A percentile compares a stretch with the other conserved stretches of the same genome.
These are phyloP conservation scores for Aspergillus niger DNA, from an alignment of 2,329 filamentous ascomycete genomes.

Conservation along the genomic window DNA sequence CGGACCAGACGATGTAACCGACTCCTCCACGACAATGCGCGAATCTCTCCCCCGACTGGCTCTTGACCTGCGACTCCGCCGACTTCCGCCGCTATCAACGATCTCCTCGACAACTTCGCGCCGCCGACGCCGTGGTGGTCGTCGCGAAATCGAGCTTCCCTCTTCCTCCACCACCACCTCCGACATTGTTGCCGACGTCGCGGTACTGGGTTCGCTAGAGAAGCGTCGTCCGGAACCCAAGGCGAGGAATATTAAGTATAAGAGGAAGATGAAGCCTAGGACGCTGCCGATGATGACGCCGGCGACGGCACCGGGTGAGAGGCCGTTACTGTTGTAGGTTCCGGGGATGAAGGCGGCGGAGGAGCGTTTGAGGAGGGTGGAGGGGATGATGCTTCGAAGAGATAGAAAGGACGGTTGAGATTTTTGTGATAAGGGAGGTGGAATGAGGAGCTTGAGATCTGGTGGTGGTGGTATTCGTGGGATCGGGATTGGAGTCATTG, in stretches of 20 bases:
- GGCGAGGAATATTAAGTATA: constrained; percentile 56
- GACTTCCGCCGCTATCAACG: constrained; percentile 23
- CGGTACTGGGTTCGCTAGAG: constrained; percentile 25
- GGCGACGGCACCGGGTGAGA: constrained; percentile 58
- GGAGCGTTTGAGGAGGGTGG: not conserved
- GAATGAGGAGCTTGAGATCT: not conserved
- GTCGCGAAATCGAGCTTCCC: not conserved
- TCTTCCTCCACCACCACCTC: constrained; percentile 22
- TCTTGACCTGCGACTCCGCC: constrained; percentile 32
- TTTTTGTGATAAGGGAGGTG: not conserved
- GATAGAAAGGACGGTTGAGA: not conserved
- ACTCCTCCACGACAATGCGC: constrained; percentile 38
- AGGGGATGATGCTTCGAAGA: not conserved
- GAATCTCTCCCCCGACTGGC: not conserved
- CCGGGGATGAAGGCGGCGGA: constrained; percentile 58
- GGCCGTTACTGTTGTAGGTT: constrained; percentile 60
- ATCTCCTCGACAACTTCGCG: constrained; percentile 30
- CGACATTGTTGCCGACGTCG: constrained; percentile 30
- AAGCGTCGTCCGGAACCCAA: constrained; percentile 48
- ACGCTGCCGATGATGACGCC: constrained; percentile 58
- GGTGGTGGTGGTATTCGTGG: not conserved
- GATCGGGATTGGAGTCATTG: not conserved
- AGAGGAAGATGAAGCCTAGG: constrained; percentile 55
- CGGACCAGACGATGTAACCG: constrained; percentile 26
- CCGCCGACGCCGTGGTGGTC: constrained; percentile 17